A percentile compares a stretch with the other conserved stretches of the same genome.
These are phyloP conservation scores for Coffea eugenioides DNA, from an alignment of 257 asterid species.

Conservation along the genomic window DNA sequence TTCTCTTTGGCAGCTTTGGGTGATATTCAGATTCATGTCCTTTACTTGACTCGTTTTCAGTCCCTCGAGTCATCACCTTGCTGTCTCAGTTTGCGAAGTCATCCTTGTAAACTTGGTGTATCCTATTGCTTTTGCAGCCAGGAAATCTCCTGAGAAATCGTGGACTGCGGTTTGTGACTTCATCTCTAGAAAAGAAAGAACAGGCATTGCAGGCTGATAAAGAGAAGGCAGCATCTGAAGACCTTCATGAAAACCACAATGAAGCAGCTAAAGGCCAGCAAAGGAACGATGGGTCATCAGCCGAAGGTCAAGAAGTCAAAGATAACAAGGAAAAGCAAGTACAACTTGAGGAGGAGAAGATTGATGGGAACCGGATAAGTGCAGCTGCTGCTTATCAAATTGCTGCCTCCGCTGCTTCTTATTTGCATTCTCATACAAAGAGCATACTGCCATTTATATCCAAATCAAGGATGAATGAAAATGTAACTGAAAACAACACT, in stretches of 20 bases:
- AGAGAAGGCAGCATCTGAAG: slow-evolving; percentile 32
- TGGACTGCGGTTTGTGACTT: slow-evolving; percentile 59
- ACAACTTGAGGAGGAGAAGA: slow-evolving; percentile 21
- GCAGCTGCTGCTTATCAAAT: slow-evolving; percentile 74
- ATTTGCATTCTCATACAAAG: slow-evolving; percentile 76
- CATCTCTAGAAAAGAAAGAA: slow-evolving; percentile 83
- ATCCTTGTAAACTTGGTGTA: background rate
- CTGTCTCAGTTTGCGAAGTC: background rate
- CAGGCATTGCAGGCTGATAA: slow-evolving; percentile 50
- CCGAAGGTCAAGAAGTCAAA: slow-evolving; percentile 24
- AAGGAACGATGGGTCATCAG: slow-evolving; percentile 22
- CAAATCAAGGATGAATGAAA: slow-evolving; percentile 30
- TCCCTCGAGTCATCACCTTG: background rate
- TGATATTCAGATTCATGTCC: background rate
- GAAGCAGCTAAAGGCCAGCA: slow-evolving; percentile 37
- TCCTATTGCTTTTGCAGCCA: slow-evolving; percentile 45
- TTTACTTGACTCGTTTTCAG: background rate
- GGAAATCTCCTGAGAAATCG: slow-evolving; percentile 58
- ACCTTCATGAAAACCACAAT: background rate
- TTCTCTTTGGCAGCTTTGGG: background rate
- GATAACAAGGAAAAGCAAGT: slow-evolving; percentile 22
- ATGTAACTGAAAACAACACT: slow-evolving; percentile 15
- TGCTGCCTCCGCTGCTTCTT: slow-evolving; percentile 96
- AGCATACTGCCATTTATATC: slow-evolving; percentile 65
- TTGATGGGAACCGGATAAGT: slow-evolving; percentile 37